A percentile compares a stretch with the other conserved stretches of the same genome.
Conservation (phyloP, 345 rosid species). For the Gossypium australe region DNA sequence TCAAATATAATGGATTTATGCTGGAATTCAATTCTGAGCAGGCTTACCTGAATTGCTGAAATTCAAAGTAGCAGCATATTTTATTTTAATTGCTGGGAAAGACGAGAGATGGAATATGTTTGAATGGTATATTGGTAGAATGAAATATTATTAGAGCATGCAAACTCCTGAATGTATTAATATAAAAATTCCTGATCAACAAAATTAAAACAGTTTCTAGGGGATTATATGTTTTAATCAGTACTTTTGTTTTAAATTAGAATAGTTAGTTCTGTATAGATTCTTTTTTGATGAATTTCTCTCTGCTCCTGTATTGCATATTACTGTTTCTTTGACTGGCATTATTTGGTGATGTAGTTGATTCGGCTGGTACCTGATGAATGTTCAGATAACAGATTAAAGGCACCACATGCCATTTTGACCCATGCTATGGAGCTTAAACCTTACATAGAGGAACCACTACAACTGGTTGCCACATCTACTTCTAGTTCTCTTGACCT, state of each 20-base stretch:
- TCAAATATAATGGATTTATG: neutral
- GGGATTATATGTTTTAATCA: neutral
- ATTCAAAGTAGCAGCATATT: neutral
- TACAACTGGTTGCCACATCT: conserved; percentile 43
- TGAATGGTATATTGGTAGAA: neutral
- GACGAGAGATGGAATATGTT: neutral
- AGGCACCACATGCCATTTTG: conserved; percentile 49
- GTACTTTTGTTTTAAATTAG: conserved; percentile 2
- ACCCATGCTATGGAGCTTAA: conserved; percentile 79
- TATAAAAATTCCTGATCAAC: neutral
- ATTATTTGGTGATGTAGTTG: conserved; percentile 45
- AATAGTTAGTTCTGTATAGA: neutral
- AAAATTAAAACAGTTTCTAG: neutral
- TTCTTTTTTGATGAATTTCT: conserved; percentile 7
- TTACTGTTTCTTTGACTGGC: conserved; percentile 15
- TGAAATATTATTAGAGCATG: neutral
- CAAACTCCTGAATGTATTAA: neutral
- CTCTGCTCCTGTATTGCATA: neutral
- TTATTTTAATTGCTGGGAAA: neutral
- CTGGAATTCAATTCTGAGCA: neutral
- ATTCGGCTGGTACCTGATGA: conserved; percentile 62
- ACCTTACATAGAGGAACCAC: conserved; percentile 90
- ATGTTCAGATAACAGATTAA: conserved; percentile 38
- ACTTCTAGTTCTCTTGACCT: conserved; percentile 58
- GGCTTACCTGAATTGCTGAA: neutral